Evolutionary conservation across 2,329 filamentous ascomycete species (phyloP), one percentile per base, ranked within the genome.

Genomic region (Hymenoscyphus linearis): DNA sequence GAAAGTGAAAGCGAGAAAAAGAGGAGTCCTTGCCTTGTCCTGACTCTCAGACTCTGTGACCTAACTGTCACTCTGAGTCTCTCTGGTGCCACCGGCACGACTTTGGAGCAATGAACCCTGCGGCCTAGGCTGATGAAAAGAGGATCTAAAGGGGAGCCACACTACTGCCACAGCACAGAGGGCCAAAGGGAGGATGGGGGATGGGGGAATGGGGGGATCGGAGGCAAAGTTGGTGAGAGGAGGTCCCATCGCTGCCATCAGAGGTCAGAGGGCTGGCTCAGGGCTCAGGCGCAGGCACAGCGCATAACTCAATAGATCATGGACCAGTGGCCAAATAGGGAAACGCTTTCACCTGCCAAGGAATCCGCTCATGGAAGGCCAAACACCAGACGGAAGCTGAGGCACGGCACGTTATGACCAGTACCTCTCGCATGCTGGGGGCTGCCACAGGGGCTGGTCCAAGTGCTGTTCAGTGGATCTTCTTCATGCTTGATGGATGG

Each of bases 321-420:
- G n/a, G n/a, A n/a, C n/a, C n/a, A n/a, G n/a, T n/a, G n/a, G n/a
- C 36, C 55, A 36, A 56, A 47, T 40, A 44, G 37, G 37, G n/a
- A n/a, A n/a, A n/a, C n/a, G n/a, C n/a, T n/a, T n/a, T n/a, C n/a
- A n/a, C n/a, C n/a, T n/a, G n/a, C n/a, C 40, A 22, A 47, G 44
- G 44, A 22, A n/a, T n/a, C n/a, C 10, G n/a, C 18, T 47, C 44
- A 47, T 18, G 44, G 27, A 31, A 31, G 27, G 2, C 22, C 27
- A 31, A n/a, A 52, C n/a, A 55, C 53, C 27, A 55, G 53, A 35
- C 53, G 36, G 27, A 16, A 55, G 18, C 27, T 55, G 53, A 55
- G 53, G 53, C 53, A 55, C 53, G 18, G 13, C 53, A 55, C 53
- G 18, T 22, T 37, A 35, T 47, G 22, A 25, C 44, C 44, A 47